Evolutionary conservation across 2,329 filamentous ascomycete species (phyloP), one percentile per base, ranked within the genome.

Genomic region (Pseudogymnoascus sp.): DNA sequence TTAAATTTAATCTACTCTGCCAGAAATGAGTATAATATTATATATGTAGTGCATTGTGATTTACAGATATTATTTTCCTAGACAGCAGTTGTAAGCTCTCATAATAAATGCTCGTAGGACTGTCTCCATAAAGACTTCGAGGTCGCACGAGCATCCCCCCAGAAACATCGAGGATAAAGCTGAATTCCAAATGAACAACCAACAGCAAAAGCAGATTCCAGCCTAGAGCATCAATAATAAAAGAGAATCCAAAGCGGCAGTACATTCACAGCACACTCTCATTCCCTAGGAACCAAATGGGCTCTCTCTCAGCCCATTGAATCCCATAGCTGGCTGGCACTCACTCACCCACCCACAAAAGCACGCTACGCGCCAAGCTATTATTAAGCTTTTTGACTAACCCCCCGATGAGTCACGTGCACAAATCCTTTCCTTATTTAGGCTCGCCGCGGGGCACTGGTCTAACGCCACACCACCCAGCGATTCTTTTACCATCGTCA

Each of bases 401-500:
- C 7, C 3, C 42, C 42, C 21, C 42, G 12, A 46, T 46, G 46
- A 53, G 46, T 53, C 46, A 53, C 46, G 46, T 53, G 46, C 25
- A 2, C 14, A 16, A 7, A 8, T 21, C 6, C 16, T 5, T 16
- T 16, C 11, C 23, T 31, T 12, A 31, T 53, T 53, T 31, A 53
- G 46, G 46, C 46, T 53, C 46, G 46, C 46, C 46, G 46, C 46
- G 23, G 46, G 46, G 46, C 46, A 31, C 16, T 12, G 6, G 36
- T 16, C 25, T 23, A n/a, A 40, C 56, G 56, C 56, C 56, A 60
- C 28, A 31, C 28, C 56, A 60, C 9, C 6, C 28, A 23, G 36
- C 43, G 36, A 60, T 60, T 60, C 56, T 38, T 60, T 38, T 8
- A 21, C 31, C 56, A 60, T 60, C 56, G 56, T 60, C 56, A 60